A percentile compares a stretch with the other conserved stretches of the same genome.
Conservation (phyloP, 306 rosid genomes). For the Lithocarpus polystachyus region DNA sequence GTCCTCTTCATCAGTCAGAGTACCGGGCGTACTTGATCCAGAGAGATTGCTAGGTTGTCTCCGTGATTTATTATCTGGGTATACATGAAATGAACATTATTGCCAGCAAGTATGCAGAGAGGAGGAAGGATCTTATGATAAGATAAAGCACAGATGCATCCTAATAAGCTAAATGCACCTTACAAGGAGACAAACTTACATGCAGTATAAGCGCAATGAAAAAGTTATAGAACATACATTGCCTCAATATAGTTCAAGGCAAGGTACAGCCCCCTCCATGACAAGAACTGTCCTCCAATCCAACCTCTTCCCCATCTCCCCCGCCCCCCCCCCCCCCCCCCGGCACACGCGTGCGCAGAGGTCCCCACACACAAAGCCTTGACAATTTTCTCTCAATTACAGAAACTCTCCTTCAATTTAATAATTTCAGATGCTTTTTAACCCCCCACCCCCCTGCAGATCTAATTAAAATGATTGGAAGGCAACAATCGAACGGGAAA, state of each 20-base stretch:
- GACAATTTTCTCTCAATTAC: too few species aligned
- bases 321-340: too few species aligned
- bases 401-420: too few species aligned
- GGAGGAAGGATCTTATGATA: slow-evolving; percentile 12
- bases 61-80: slow-evolving; percentile 57
- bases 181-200: background rate
- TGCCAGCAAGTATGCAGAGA: slow-evolving; percentile 1
- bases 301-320: too few species aligned
- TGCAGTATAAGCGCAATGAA: background rate
- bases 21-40: slow-evolving; percentile 58
- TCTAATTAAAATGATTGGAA: background rate
- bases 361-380: too few species aligned
- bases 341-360: accelerated
- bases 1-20: slow-evolving; percentile 51
- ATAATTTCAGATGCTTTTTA: too few species aligned
- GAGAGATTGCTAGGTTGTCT: slow-evolving; percentile 51
- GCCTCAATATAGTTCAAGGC: background rate
- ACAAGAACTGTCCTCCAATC: background rate
- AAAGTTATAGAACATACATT: background rate
- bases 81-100: slow-evolving; percentile 30
- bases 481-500: background rate
- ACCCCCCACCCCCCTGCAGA: too few species aligned
- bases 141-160: slow-evolving; percentile 6
- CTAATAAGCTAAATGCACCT: slow-evolving; percentile 4
- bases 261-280: background rate